phyloP scores from a whole-genome alignment of 1,139 yeast species.

The Wickerhamomyces sp. region DNA sequence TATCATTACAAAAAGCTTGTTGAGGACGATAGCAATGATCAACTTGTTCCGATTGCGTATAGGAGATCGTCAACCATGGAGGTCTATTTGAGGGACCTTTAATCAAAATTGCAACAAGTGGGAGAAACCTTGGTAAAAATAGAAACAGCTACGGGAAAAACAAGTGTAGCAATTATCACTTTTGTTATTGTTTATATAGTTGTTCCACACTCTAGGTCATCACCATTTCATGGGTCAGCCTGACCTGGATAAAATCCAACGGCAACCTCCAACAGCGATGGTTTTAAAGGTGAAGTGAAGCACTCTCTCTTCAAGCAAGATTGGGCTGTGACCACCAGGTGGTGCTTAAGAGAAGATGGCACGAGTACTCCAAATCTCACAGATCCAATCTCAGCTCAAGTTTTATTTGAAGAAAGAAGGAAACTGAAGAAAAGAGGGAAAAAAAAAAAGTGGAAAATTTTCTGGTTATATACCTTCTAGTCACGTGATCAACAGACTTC shows the following conservation, averaged over 20 bases:
- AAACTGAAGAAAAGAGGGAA: neutral
- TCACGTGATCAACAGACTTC: no score
- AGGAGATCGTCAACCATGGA: no score
- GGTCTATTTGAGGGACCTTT: no score
- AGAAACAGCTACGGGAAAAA: neutral
- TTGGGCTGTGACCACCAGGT: neutral
- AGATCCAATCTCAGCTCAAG: constrained; percentile 1
- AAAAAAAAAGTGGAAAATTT: neutral
- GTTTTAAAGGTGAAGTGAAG: constrained; percentile 60
- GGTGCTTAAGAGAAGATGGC: neutral
- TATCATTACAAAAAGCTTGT: no score
- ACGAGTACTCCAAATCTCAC: neutral
- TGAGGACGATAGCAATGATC: neutral
- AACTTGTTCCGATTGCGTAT: no score
- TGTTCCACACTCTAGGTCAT: constrained; percentile 89
- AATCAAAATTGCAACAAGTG: no score
- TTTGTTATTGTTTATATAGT: constrained; percentile 11
- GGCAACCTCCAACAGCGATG: constrained; percentile 95
- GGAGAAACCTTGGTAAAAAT: no score
- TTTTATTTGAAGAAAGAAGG: neutral
- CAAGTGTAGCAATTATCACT: no score
- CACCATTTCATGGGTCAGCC: constrained; percentile 82
- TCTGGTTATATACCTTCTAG: neutral
- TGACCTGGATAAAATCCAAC: constrained; percentile 28
- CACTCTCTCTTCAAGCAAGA: constrained; percentile 5